These are phyloP conservation scores for Coffea eugenioides DNA, from an alignment of 257 asterid genomes.

Conservation along the genomic window DNA sequence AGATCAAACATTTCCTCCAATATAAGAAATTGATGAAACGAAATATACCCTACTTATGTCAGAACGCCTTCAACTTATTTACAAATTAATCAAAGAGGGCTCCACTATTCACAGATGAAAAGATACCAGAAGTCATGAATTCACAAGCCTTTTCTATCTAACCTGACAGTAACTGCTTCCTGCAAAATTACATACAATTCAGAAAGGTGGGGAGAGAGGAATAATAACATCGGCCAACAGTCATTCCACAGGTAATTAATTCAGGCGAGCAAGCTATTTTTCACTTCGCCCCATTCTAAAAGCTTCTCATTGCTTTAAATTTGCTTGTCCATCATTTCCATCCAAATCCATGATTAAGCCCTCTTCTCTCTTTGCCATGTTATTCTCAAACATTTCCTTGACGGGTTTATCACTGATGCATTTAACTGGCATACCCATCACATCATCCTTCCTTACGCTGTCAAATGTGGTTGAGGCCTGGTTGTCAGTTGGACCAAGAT, in stretches of 20 bases:
- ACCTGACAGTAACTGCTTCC: conserved; percentile 14
- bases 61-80: conserved; percentile 11
- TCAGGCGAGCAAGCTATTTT: conserved; percentile 1
- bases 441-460: conserved; percentile 11
- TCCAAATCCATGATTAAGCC: conserved; percentile 23
- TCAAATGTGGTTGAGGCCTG: conserved; percentile 5
- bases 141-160: conserved; percentile 11
- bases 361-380: conserved; percentile 17
- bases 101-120: conserved; percentile 8
- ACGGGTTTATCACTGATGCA: conserved; percentile 10
- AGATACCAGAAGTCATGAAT: not conserved
- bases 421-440: conserved; percentile 20
- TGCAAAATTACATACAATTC: conserved; percentile 27
- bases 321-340: conserved; percentile 13
- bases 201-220: not conserved
- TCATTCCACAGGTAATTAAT: conserved; percentile 7
- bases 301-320: conserved; percentile 13
- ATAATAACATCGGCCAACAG: not conserved
- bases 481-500: not conserved
- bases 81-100: conserved; percentile 6
- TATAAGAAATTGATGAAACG: not conserved
- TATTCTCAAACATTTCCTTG: conserved; percentile 22
- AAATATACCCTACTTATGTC: not conserved
- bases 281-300: conserved; percentile 14
- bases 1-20: not conserved